These are phyloP conservation scores for Claviceps maximensis DNA, from an alignment of 2,329 filamentous ascomycete genomes.

Conservation along the genomic window DNA sequence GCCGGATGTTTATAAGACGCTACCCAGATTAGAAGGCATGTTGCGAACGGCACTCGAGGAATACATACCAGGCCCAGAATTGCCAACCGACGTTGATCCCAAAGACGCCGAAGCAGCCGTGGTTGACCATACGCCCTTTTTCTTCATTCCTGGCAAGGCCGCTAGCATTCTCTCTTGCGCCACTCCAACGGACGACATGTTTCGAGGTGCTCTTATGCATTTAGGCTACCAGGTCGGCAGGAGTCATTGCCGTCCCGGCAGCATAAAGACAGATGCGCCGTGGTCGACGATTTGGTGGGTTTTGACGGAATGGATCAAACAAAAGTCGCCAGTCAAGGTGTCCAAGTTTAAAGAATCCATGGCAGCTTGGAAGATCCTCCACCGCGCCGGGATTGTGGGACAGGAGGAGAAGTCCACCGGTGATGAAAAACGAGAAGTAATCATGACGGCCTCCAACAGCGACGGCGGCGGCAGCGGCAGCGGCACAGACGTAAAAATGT, in stretches of 20 bases:
- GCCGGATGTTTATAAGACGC: constrained; percentile 62
- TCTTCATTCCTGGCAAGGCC: constrained; percentile 63
- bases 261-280: constrained; percentile 85
- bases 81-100: constrained; percentile 24
- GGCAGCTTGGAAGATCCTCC: constrained; percentile 58
- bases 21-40: constrained; percentile 78
- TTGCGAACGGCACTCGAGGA: constrained; percentile 80
- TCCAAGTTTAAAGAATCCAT: constrained; percentile 56
- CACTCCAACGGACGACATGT: constrained; percentile 63
- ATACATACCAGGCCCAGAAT: constrained; percentile 25
- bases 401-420: constrained; percentile 10
- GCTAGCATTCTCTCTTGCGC: constrained; percentile 66
- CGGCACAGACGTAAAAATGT: constrained; percentile 18
- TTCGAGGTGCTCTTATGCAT: constrained; percentile 69
- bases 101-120: constrained; percentile 42
- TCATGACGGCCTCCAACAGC: not conserved
- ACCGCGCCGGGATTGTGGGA: constrained; percentile 24
- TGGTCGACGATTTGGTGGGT: constrained; percentile 87
- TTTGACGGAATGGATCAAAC: constrained; percentile 81
- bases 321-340: constrained; percentile 65
- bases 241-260: constrained; percentile 80
- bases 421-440: not conserved
- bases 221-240: constrained; percentile 74
- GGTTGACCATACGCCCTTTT: constrained; percentile 71
- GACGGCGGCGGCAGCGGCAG: not conserved